phyloP scores from a whole-genome alignment of 208 protist genomes.

The Wallacemonas sp. region DNA sequence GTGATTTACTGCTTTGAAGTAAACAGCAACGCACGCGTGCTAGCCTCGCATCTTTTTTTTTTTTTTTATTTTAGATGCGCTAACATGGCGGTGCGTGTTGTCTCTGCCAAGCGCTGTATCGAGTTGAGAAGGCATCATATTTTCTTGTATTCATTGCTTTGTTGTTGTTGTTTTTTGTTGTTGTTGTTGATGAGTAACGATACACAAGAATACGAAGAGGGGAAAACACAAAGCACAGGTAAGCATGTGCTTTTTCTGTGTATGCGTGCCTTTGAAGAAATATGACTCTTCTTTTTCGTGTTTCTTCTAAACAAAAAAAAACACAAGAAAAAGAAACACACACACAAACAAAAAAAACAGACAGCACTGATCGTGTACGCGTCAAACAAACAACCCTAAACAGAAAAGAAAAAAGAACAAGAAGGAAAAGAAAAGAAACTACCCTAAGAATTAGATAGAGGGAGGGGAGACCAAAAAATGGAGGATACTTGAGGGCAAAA shows the following conservation, averaged over 20 bases:
- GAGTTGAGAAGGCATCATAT: no score
- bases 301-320: no score
- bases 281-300: no score
- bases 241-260: no score
- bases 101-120: no score
- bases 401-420: slow-evolving; percentile 16
- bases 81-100: background rate
- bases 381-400: slow-evolving; percentile 15
- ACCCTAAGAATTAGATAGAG: slow-evolving; percentile 14
- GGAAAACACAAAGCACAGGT: no score
- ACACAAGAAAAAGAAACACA: background rate
- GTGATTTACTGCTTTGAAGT: no score
- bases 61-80: background rate
- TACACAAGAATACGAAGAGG: no score
- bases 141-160: background rate
- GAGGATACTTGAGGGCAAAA: slow-evolving; percentile 16
- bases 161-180: background rate
- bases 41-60: background rate
- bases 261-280: no score
- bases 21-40: no score
- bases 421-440: slow-evolving; percentile 24
- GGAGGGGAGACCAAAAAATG: slow-evolving; percentile 3
- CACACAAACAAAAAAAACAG: slow-evolving; percentile 2
- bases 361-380: slow-evolving; percentile 11
- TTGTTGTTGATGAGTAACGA: slow-evolving; percentile 1